Evolutionary conservation across 805 yeast species (phyloP).

Genomic region (Ogataea pilisensis): DNA sequence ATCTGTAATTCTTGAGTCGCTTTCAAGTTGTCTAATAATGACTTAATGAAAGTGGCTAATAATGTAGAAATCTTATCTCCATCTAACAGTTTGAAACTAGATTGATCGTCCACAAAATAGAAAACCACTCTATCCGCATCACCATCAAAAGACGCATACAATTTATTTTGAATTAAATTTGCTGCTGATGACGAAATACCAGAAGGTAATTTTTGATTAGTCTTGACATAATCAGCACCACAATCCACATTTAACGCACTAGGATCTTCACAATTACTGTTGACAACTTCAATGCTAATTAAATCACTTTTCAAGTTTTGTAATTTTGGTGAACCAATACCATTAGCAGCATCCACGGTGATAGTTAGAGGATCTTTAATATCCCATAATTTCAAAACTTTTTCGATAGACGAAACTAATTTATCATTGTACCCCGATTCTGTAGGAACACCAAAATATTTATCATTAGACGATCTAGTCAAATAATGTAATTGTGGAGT

Average conservation of each 20-base stretch:
- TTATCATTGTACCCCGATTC: slow-evolving; percentile 70
- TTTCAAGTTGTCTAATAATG: slow-evolving; percentile 41
- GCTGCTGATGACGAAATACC: slow-evolving; percentile 45
- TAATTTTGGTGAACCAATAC: slow-evolving; percentile 87
- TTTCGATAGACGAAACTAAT: slow-evolving; percentile 48
- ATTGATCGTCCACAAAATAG: slow-evolving; percentile 45
- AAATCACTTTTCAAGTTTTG: slow-evolving; percentile 37
- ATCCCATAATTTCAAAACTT: slow-evolving; percentile 33
- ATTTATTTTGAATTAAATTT: slow-evolving; percentile 37
- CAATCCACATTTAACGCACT: slow-evolving; percentile 66
- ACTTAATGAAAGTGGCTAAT: slow-evolving; percentile 61
- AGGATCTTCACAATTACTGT: slow-evolving; percentile 53
- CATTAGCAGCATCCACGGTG: slow-evolving; percentile 89
- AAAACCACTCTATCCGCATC: slow-evolving; percentile 95
- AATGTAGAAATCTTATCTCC: slow-evolving; percentile 93
- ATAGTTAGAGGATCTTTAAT: slow-evolving; percentile 32
- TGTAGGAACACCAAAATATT: slow-evolving; percentile 53
- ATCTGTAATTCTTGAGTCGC: slow-evolving; percentile 35
- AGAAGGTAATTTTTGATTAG: slow-evolving; percentile 73
- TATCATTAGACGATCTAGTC: slow-evolving; percentile 68
- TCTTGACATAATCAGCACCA: slow-evolving; percentile 95
- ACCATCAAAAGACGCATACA: slow-evolving; percentile 89
- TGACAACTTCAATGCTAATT: slow-evolving; percentile 44
- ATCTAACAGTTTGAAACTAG: slow-evolving; percentile 60
- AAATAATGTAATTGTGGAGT: slow-evolving; percentile 94